Evolutionary conservation across 208 protist species (phyloP).

Genomic region (Entamoeba moshkovskii): DNA sequence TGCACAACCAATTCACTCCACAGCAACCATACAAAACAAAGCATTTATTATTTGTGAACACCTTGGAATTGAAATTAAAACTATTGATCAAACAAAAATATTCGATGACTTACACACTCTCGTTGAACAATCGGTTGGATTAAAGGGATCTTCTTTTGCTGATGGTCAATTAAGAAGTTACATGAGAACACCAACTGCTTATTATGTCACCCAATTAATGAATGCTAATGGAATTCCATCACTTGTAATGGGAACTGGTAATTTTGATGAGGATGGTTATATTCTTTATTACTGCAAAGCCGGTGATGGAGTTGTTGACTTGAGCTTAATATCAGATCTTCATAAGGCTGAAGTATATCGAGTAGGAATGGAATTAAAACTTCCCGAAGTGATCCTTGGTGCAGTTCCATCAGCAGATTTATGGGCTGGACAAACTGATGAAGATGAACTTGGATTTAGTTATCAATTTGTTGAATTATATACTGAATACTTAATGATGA

Average conservation of each 20-base stretch:
- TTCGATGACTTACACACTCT: conserved; percentile 50
- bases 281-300: conserved; percentile 84
- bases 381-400: conserved; percentile 57
- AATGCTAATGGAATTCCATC: conserved; percentile 57
- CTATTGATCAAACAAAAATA: conserved; percentile 70
- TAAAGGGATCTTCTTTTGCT: conserved; percentile 61
- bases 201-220: conserved; percentile 72
- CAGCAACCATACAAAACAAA: conserved; percentile 57
- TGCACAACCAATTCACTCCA: conserved; percentile 69
- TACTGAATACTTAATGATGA: conserved; percentile 34
- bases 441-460: conserved; percentile 75
- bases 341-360: conserved; percentile 75
- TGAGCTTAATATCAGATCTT: conserved; percentile 76
- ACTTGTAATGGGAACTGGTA: conserved; percentile 80
- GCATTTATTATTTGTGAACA: conserved; percentile 58
- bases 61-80: conserved; percentile 57
- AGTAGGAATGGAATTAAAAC: conserved; percentile 46
- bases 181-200: conserved; percentile 72
- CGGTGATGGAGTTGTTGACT: conserved; percentile 76
- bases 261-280: conserved; percentile 82
- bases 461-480: conserved; percentile 84
- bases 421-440: conserved; percentile 80
- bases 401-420: conserved; percentile 73
- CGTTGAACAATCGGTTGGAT: conserved; percentile 52
- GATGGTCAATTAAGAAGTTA: conserved; percentile 72